A percentile compares a stretch with the other conserved stretches of the same genome.
Evolutionary conservation across 768 basidiomycete genomes (phyloP).

Genomic region (Suillus brevipes): DNA sequence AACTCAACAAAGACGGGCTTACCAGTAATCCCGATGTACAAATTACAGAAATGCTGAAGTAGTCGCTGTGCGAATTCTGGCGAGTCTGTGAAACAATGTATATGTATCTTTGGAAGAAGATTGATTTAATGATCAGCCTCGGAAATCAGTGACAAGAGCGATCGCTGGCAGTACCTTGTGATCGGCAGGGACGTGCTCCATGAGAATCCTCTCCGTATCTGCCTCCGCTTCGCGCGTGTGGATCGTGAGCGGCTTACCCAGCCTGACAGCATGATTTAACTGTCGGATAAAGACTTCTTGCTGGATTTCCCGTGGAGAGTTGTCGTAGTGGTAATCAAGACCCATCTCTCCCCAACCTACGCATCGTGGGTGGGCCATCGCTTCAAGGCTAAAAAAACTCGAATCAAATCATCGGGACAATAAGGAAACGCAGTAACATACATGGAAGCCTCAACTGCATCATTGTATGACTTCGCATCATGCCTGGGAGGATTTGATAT

Average conservation of each 20-base stretch:
- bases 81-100: slow-evolving; percentile 87
- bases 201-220: slow-evolving; percentile 78
- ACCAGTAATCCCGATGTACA: slow-evolving; percentile 84
- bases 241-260: slow-evolving; percentile 79
- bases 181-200: slow-evolving; percentile 69
- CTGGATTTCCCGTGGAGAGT: slow-evolving; percentile 71
- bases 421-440: slow-evolving; percentile 31
- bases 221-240: slow-evolving; percentile 86
- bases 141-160: neutral
- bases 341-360: slow-evolving; percentile 92
- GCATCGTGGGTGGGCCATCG: slow-evolving; percentile 77
- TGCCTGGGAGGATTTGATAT: slow-evolving; percentile 50
- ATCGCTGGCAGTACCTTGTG: slow-evolving; percentile 47
- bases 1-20: neutral
- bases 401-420: neutral
- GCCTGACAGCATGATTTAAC: slow-evolving; percentile 61
- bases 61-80: slow-evolving; percentile 72
- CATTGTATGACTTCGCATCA: slow-evolving; percentile 67
- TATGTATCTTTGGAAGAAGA: slow-evolving; percentile 56
- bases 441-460: slow-evolving; percentile 70
- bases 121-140: neutral
- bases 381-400: slow-evolving; percentile 56
- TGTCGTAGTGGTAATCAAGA: slow-evolving; percentile 82
- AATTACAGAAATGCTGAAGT: slow-evolving; percentile 75
- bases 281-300: slow-evolving; percentile 67